These are phyloP conservation scores for Paracorniculantispora psalliotae DNA, from an alignment of 2,329 filamentous ascomycete species.

Conservation along the genomic window DNA sequence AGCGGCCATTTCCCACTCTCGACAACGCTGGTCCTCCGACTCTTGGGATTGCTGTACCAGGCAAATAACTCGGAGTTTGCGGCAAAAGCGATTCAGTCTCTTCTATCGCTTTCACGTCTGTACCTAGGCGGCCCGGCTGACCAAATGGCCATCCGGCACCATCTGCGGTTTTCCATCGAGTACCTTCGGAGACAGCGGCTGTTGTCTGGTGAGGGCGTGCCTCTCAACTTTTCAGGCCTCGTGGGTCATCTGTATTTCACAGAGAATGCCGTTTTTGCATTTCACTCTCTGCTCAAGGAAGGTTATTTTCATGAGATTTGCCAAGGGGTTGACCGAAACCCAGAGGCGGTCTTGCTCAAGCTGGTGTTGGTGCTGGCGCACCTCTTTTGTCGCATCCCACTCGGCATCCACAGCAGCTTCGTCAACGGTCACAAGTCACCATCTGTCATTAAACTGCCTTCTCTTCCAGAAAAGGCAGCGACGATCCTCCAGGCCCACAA, in stretches of 20 bases:
- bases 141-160: slow-evolving; percentile 66
- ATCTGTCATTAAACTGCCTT: slow-evolving; percentile 61
- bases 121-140: slow-evolving; percentile 66
- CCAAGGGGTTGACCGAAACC: slow-evolving; percentile 46
- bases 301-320: slow-evolving; percentile 65
- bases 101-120: slow-evolving; percentile 65
- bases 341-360: slow-evolving; percentile 46
- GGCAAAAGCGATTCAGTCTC: slow-evolving; percentile 55
- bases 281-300: slow-evolving; percentile 66
- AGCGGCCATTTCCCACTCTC: slow-evolving; percentile 76
- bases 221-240: slow-evolving; percentile 67
- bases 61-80: slow-evolving; percentile 61
- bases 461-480: slow-evolving; percentile 53
- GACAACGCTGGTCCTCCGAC: slow-evolving; percentile 63
- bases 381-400: slow-evolving; percentile 59
- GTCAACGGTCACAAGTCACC: slow-evolving; percentile 51
- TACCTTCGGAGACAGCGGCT: slow-evolving; percentile 67
- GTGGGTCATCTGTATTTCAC: slow-evolving; percentile 72
- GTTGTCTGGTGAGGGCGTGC: slow-evolving; percentile 53
- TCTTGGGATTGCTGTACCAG: slow-evolving; percentile 62
- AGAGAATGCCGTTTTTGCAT: slow-evolving; percentile 70
- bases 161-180: slow-evolving; percentile 75
- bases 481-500: slow-evolving; percentile 59
- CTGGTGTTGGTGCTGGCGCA: slow-evolving; percentile 67
- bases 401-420: slow-evolving; percentile 40